A percentile compares a stretch with the other conserved stretches of the same genome.
Conservation (phyloP, 2,329 filamentous ascomycete genomes). For the Ampelomyces quisqualis region DNA sequence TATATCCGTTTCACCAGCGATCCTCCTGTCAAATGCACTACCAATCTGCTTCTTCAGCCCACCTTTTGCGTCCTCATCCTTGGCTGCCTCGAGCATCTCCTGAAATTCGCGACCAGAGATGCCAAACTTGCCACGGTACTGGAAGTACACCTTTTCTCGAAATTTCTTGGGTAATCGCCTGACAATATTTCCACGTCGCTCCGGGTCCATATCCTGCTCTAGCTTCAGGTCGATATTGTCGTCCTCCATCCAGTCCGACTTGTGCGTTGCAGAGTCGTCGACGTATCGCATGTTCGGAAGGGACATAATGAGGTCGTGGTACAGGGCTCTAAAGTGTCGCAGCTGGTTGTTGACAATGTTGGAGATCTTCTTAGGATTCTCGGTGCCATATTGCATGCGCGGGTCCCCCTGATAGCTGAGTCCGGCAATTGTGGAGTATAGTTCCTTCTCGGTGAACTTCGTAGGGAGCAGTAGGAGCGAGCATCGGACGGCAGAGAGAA, state of each 20-base stretch:
- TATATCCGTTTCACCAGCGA: conserved; percentile 74
- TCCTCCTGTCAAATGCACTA: conserved; percentile 81
- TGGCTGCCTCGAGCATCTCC: conserved; percentile 75
- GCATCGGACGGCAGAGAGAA: conserved; percentile 86
- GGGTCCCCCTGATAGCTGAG: conserved; percentile 95
- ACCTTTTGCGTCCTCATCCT: conserved; percentile 63
- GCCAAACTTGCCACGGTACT: conserved; percentile 86
- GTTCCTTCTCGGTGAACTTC: conserved; percentile 78
- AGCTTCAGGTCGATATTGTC: conserved; percentile 61
- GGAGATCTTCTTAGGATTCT: conserved; percentile 86
- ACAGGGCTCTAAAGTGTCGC: conserved; percentile 85
- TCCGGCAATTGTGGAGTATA: conserved; percentile 88
- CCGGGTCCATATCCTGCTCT: conserved; percentile 87
- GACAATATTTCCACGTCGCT: conserved; percentile 94
- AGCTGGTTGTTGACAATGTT: conserved; percentile 95
- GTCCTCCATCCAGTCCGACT: conserved; percentile 64
- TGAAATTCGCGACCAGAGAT: conserved; percentile 84
- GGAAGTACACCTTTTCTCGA: conserved; percentile 86
- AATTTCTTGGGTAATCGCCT: conserved; percentile 84
- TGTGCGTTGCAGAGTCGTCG: conserved; percentile 59
- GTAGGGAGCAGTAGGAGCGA: conserved; percentile 83
- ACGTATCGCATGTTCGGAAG: conserved; percentile 84
- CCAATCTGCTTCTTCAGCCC: conserved; percentile 72
- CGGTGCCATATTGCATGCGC: conserved; percentile 87
- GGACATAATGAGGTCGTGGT: conserved; percentile 83